Evolutionary conservation across 805 yeast species (phyloP), one percentile per base, ranked within the genome.

Genomic region (Tetrapisispora pingtungensis): DNA sequence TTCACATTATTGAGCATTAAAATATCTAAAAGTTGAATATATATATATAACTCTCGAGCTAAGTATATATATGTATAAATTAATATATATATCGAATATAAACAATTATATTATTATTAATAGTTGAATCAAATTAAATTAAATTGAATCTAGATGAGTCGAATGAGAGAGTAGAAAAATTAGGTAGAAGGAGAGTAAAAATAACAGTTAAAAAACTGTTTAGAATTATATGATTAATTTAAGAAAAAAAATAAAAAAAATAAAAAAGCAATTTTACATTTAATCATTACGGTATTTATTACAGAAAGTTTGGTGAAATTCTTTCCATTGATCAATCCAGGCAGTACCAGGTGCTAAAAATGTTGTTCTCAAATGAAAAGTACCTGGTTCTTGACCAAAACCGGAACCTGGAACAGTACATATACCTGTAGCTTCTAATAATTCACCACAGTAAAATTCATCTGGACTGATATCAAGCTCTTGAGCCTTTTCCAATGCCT

Each of bases 381-480:
- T 88, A 18, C 87, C 95, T 40, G 80, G 80, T 40, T 73, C 82
- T 67, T 93, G 98, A 28, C 97, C 97, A 57, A 93, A 93, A 0
- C 99, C 99, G 30, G 87, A 79, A 34, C 98, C 99, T 27, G 99
- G 97, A 49, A 93, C 95, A 36, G 95, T 86, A 67, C 99, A 93
- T 48, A 93, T 87, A 54, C 99, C 99, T 7, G 98, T 88, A 39
- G 68, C 64, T 51, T 90, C 90, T 52, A 93, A 73, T 47, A 93
- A 70, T 53, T 82, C 81, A 60, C 82, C 72, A 65, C 97, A 89
- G 69, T 93, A 93, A 51, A 84, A 78, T 62, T 84, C 96, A 63
- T 93, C 98, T 18, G 95, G 82, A 36, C 74, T 69, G 55, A 77
- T 59, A 20, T 76, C 78, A 27, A 61, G 57, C 44, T 71, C 69